Conservation (phyloP, 1,139 yeast genomes). For the Protomyces inouyei region DNA sequence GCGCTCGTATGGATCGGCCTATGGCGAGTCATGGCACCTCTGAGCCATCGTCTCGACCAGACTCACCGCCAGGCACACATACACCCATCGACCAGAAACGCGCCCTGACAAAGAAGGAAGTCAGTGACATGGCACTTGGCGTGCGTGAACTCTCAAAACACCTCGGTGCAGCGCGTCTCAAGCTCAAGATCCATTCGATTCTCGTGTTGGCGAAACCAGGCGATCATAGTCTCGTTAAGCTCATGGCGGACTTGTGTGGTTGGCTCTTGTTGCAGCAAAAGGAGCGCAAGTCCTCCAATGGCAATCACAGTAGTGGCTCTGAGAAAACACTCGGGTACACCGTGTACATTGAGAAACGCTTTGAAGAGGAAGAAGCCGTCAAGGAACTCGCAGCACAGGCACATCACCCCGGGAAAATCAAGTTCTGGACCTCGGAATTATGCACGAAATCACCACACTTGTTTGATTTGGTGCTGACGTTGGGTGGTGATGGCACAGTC, state of each 20-base stretch:
- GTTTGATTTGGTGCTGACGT: conserved; percentile 52
- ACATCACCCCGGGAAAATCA: conserved; percentile 40
- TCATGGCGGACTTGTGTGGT: conserved; percentile 55
- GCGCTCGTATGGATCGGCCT: conserved; percentile 2
- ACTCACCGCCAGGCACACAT: neutral
- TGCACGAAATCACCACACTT: conserved; percentile 48
- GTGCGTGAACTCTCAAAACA: conserved; percentile 43
- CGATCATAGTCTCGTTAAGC: conserved; percentile 54
- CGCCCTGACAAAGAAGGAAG: conserved; percentile 40
- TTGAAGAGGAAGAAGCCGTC: conserved; percentile 25
- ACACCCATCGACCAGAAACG: conserved; percentile 7
- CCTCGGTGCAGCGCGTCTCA: conserved; percentile 47
- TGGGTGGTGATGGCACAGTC: conserved; percentile 92
- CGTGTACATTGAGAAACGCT: conserved; percentile 31
- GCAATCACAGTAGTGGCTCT: neutral
- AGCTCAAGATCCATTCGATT: conserved; percentile 54
- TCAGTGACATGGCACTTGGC: conserved; percentile 43
- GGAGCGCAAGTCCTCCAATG: neutral
- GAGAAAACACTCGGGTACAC: conserved; percentile 24
- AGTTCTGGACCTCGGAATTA: conserved; percentile 56
- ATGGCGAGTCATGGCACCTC: neutral
- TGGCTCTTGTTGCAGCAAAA: conserved; percentile 46
- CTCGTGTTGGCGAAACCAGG: conserved; percentile 67
- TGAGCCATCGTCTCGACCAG: neutral
- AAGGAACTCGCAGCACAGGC: conserved; percentile 1